Base-by-base conservation (phyloP, 2,329 filamentous ascomycete genomes). In the Sarocladium oryzae region DNA sequence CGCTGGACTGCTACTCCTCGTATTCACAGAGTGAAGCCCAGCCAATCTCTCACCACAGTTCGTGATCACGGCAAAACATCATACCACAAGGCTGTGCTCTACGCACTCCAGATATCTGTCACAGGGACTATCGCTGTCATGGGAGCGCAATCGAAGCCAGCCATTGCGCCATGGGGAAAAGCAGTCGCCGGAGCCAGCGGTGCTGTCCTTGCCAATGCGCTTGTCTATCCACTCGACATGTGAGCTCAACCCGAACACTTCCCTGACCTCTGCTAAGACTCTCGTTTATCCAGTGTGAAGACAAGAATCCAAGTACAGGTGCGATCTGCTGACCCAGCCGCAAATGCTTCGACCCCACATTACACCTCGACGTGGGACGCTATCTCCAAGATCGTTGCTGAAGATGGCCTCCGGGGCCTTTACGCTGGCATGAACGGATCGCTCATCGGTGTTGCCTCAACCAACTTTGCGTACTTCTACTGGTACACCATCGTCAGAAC, bases 381-480 rank as follows among this genome's bases (percentile, higher is more conserved):
- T 26, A 85, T 99, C 56, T 78, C 76, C 54, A 91, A 89, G 64
- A 97, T 99, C 57, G 70, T 88, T 32, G 79, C 84, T 52, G 83
- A 81, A 50, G 93, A 99, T 59, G 93, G 93, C 28, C 52, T 93
- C 8, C 62, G 74, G 43, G 93, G 93, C 6, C 80, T 99, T 7
- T 99, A 99, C 63, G 83, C 88, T 50, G 93, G 93, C 54, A 91
- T 99, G 66, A 78, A 82, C 54, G 91, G 92, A 49, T 84, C 91
- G 4, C 75, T 99, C 16, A 73, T 97, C 49, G 93, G 93, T 51
- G 93, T 99, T 32, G 92, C 90, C 1, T 96, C 91, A 23, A 97
- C 92, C 50, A 99, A 99, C 69, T 99, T 99, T 66, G 93, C 93
- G 61, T 99, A 99, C 72, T 99, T 99, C 68, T 99, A 99, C 74